These are phyloP conservation scores for Talaromyces thailandensis DNA, from an alignment of 495 filamentous ascomycete genomes.

Conservation along the genomic window DNA sequence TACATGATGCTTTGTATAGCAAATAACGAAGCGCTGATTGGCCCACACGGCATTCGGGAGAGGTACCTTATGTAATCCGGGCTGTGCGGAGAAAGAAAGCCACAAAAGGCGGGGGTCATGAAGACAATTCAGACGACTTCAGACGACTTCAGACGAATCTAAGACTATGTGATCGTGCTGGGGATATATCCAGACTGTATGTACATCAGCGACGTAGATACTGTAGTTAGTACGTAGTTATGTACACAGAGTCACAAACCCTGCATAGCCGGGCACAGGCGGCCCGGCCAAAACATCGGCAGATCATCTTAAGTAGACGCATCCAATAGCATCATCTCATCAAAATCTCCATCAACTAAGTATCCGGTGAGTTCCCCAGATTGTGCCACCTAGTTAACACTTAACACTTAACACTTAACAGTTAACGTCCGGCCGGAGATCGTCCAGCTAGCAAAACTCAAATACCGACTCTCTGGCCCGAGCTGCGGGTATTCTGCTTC, in stretches of 20 bases:
- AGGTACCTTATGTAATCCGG: neutral
- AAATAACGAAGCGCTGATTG: neutral
- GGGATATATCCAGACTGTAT: too few species aligned
- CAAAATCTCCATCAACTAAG: too few species aligned
- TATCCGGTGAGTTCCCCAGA: neutral
- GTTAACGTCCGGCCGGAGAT: neutral
- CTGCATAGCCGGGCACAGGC: neutral
- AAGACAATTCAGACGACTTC: neutral
- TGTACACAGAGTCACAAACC: neutral
- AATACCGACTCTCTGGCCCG: conserved; percentile 2
- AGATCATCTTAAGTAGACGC: neutral
- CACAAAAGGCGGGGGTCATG: neutral
- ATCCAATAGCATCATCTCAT: neutral
- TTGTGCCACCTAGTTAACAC: too few species aligned
- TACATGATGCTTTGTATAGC: neutral
- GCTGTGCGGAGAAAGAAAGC: neutral
- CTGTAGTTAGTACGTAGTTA: neutral
- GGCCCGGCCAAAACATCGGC: neutral
- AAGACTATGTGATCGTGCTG: neutral
- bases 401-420: too few species aligned
- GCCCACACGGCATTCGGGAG: neutral
- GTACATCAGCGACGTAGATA: neutral
- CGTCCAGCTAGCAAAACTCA: neutral
- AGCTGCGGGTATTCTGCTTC: neutral
- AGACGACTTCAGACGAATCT: neutral